Base-by-base conservation (phyloP, 768 basidiomycete genomes). In the Agaricus blazei region DNA sequence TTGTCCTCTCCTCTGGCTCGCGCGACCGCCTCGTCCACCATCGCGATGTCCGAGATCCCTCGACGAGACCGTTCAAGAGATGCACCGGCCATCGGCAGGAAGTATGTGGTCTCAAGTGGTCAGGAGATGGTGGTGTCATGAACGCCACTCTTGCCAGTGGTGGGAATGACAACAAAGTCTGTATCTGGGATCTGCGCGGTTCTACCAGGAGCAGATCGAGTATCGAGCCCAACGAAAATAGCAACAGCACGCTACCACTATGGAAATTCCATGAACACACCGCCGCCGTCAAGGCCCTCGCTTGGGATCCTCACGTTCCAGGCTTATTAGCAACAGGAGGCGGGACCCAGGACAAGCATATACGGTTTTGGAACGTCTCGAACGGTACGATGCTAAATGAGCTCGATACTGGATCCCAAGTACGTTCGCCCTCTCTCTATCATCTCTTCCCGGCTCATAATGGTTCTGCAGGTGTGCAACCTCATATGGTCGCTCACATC, bases 131-230 rank as follows among this genome's bases (percentile, higher is more conserved):
- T 1, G 76, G 75, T 0, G 65, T 69, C 0, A 66, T 60, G 0
- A 64, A 68, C 0, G 85, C 85, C 7, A 78, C 78, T 29, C 80
- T 99, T 3, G 96, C 96, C 3, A 93, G 89, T 60, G 96, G 96
- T 2, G 96, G 96, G 0, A 99, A 99, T 67, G 96, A 99, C 71
- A 99, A 99, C 72, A 98, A 98, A 73, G 90, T 99, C 15, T 93
- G 92, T 63, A 93, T 99, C 51, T 99, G 95, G 92, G 94, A 98
- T 66, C 72, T 93, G 52, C 78, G 90, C 54, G 89, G 87, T 8
- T 80, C 82, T 34, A 34, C 34, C 8, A 34, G 34, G 34, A 34
- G 34, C 11, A 34, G 34, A 34, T 34, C 34, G 34, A 34, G 34
- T 34, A 34, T 11, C 7, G 34, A 34, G 34, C 2, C 34, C 7